Evolutionary conservation across 768 basidiomycete species (phyloP).

Genomic region (Mrakia blollopis): DNA sequence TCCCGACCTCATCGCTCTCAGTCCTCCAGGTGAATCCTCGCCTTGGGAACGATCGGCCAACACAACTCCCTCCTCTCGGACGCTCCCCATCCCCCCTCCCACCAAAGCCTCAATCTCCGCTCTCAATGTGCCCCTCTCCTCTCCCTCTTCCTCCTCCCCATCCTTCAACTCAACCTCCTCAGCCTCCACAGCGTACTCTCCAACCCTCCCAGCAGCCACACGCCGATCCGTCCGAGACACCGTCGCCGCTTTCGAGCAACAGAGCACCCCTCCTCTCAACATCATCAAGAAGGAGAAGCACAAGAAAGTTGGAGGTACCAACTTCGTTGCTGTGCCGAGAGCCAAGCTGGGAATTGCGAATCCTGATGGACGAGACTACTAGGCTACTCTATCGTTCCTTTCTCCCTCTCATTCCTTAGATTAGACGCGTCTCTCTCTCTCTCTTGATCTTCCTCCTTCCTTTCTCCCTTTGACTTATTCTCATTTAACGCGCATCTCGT

Average conservation of each 20-base stretch:
- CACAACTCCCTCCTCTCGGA: background rate
- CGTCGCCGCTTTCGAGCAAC: conserved; percentile 28
- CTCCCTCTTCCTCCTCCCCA: background rate
- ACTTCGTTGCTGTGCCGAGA: conserved; percentile 22
- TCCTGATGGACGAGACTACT: conserved; percentile 13
- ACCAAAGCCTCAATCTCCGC: background rate
- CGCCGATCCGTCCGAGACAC: conserved; percentile 26
- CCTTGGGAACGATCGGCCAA: background rate
- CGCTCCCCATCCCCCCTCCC: background rate
- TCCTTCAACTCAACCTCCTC: background rate
- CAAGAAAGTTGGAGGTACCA: background rate
- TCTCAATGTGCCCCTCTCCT: background rate
- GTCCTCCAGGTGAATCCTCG: background rate
- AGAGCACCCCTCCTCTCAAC: background rate
- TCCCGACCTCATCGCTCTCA: conserved; percentile 24
- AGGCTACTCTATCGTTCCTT: background rate
- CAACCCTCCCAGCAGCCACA: background rate
- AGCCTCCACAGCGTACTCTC: background rate
- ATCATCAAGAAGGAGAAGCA: conserved; percentile 5
- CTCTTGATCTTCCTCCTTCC: background rate
- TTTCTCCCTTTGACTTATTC: background rate
- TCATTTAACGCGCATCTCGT: background rate
- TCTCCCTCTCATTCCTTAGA: background rate
- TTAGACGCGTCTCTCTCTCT: background rate
- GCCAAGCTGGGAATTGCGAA: conserved; percentile 25